Base-by-base conservation (phyloP, 345 rosid genomes). In the Boechera stricta region DNA sequence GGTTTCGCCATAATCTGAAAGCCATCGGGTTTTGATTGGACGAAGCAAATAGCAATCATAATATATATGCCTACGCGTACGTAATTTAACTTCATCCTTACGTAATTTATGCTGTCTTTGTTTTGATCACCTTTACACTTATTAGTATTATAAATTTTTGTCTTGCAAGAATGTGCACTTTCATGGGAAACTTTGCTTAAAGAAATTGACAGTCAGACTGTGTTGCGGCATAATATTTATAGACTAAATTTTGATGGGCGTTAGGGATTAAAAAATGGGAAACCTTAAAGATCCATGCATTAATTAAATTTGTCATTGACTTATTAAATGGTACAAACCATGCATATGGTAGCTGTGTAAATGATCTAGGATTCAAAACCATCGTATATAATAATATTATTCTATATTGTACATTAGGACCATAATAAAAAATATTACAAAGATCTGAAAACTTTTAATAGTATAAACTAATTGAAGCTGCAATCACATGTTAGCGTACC, bases 11-110 rank as follows among this genome's bases (percentile, higher is more conserved):
- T 75, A 59, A 76, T 12, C 12, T 29, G 29, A 68, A 67, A 51
- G 74, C 53, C 62, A 75, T 67, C 53, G 71, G 3, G 21, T 29
- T 42, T 68, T 76, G 68, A 68, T 76, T 76, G 69, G 55, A 42
- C 15, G 64, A 41, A 36, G 12, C 18, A 28, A 49, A 61, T 9
- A 31, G 21, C 53, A 45, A 9, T 55, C 48, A 54, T 42, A 38
- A 8, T 65, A 10, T 16, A 16, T 16, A 75, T 67, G 53, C 12
- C 53, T 21, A 21, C 15, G 24, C 73, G 11, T 67, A 18, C 47
- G 71, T 63, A 51, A 56, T 75, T 52, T 73, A 44, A 64, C 77
- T 74, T 59, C 53, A 59, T 31, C 16, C 26, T 39, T 75, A 67
- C 79, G 68, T 59, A 67, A 64, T 39, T 13, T 58, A 26, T 26